Evolutionary conservation across 441 rosid genomes (phyloP), one percentile per base, ranked within the genome.

Genomic region (Flueggea neowawraea): DNA sequence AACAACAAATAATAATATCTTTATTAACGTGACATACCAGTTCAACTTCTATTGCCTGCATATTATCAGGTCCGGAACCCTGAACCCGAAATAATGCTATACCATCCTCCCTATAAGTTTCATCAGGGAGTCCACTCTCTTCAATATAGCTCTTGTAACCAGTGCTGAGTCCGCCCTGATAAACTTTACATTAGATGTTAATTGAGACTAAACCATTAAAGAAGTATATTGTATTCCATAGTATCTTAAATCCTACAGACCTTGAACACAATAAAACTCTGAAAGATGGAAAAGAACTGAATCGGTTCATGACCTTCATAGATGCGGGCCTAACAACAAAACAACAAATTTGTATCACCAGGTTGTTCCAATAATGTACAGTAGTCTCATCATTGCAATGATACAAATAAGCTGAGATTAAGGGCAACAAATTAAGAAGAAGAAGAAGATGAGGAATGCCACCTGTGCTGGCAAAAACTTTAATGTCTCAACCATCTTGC

Each of bases 1-100:
- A 36, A 36, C 41, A 36, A 5, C 41, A 36, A 36, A 8, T 36
- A 36, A 36, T 36, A 36, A 36, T 36, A 36, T 36, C 41, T 36
- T 36, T 8, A 36, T 36, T 36, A 52, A n/a, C 54, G 58, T 16
- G 66, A 73, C 92, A 63, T 90, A 95, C 99, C 3, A 97, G 77
- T 59, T 95, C 96, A 57, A 92, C 92, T 88, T 96, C 98, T 73
- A 96, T 82, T 15, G 98, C 88, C 80, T 96, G 99, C 99, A 96
- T 92, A 74, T 89, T 84, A 64, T 96, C 98, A 16, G 99, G 99
- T 79, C 97, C 99, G 64, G 95, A 78, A 55, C 99, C 99, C 79
- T 95, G 97, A 75, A 91, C 79, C 55, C 91, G 84, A 73, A 94
- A 94, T 36, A 91, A 63, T 33, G 99, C 99, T 62, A 86, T 56